A percentile compares a stretch with the other conserved stretches of the same genome.
Conservation (phyloP, 192 early-diverging fungal species). For the Coemansia sp. region DNA sequence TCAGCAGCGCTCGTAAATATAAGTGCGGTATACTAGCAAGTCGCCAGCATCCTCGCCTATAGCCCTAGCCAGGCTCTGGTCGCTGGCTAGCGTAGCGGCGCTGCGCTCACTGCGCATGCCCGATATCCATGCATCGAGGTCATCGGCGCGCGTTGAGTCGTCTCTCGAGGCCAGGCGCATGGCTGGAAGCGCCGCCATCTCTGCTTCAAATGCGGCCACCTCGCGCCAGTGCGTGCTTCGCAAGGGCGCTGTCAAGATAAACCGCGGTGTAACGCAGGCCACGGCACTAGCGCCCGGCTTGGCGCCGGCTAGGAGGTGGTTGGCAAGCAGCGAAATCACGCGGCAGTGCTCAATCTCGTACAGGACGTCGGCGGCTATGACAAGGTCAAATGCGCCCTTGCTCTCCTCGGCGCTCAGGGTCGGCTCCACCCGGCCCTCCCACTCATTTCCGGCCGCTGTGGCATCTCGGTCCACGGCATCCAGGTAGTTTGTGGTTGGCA, state of each 20-base stretch:
- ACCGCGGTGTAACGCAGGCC: not conserved
- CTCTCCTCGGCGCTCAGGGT: not conserved
- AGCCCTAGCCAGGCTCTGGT: not conserved
- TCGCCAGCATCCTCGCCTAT: conserved; percentile 2
- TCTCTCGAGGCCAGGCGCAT: conserved; percentile 7
- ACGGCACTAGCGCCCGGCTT: not conserved
- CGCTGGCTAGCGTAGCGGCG: not conserved
- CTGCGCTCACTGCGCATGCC: not conserved
- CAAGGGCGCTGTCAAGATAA: conserved; percentile 15
- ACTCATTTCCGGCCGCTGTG: not conserved
- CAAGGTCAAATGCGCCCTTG: conserved; percentile 10
- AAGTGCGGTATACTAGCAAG: conserved; percentile 8
- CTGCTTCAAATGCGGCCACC: conserved; percentile 19
- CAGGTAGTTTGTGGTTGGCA: conserved; percentile 5
- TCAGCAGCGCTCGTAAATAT: conserved; percentile 15
- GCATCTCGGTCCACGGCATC: conserved; percentile 6
- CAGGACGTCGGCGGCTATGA: conserved; percentile 28
- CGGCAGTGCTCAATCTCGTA: conserved; percentile 30
- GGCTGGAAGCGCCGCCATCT: conserved; percentile 13
- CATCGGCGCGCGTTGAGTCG: conserved; percentile 10
- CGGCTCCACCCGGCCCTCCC: not conserved
- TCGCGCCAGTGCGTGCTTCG: conserved; percentile 17
- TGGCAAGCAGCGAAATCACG: conserved; percentile 17
- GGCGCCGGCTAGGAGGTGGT: conserved; percentile 13
- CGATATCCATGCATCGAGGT: conserved; percentile 9